A percentile compares a stretch with the other conserved stretches of the same genome.
Evolutionary conservation across 768 basidiomycete genomes (phyloP).

Genomic region (Amanita brunnescens): DNA sequence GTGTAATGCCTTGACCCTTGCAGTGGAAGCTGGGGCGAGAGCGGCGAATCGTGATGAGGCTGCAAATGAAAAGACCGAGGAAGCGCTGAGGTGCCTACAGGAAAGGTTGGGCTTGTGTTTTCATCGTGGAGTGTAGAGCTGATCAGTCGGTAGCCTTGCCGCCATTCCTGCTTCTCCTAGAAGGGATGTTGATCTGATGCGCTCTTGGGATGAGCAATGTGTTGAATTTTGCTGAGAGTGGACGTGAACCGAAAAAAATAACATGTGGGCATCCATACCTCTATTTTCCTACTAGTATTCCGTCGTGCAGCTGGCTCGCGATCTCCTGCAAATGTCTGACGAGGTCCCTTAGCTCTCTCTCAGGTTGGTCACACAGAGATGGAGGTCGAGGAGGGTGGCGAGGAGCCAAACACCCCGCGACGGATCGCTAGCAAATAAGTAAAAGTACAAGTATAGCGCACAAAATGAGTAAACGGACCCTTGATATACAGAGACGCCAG

Average conservation of each 20-base stretch:
- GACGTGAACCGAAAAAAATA: constrained; percentile 1
- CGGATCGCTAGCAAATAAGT: neutral
- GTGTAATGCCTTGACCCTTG: neutral
- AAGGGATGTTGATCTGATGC: neutral
- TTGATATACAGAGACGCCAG: too few species aligned
- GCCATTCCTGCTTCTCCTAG: neutral
- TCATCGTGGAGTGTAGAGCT: neutral
- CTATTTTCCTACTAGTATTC: neutral
- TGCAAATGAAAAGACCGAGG: constrained; percentile 1
- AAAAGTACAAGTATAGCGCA: neutral
- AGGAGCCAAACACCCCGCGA: neutral
- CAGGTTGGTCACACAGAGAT: neutral
- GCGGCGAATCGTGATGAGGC: neutral
- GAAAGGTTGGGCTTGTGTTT: constrained; percentile 1
- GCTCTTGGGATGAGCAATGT: neutral
- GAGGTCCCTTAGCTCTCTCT: neutral
- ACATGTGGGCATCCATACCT: constrained; percentile 1
- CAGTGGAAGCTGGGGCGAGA: neutral
- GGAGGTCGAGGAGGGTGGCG: neutral
- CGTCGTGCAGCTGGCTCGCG: neutral
- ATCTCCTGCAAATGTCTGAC: constrained; percentile 1
- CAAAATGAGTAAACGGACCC: neutral
- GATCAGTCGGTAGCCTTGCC: neutral
- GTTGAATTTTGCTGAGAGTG: constrained; percentile 1
- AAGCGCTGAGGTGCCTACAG: neutral